phyloP scores from a whole-genome alignment of 2,329 filamentous ascomycete genomes.

The Lecanicillium sp. region DNA sequence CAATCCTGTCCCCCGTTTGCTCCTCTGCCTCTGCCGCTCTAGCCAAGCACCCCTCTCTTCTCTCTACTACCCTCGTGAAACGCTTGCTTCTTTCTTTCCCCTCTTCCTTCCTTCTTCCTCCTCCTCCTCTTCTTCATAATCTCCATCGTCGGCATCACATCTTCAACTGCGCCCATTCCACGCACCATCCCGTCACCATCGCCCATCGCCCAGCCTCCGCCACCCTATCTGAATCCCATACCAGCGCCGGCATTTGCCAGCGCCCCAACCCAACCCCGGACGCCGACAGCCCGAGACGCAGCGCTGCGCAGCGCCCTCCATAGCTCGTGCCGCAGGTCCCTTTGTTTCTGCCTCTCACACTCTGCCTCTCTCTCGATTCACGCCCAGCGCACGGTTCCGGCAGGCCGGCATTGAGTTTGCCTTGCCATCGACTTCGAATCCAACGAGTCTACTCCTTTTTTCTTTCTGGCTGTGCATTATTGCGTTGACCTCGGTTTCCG shows the following conservation, averaged over 20 bases:
- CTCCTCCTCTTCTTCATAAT: not conserved
- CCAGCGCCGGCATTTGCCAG: conserved; percentile 4
- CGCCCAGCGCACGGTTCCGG: no score
- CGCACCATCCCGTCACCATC: not conserved
- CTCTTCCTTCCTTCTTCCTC: not conserved
- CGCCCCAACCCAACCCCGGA: not conserved
- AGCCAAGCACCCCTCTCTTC: not conserved
- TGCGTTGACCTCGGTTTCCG: no score
- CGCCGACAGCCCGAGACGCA: conserved; percentile 10
- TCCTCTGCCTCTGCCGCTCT: not conserved
- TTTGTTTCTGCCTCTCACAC: no score
- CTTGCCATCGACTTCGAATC: no score
- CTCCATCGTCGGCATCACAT: not conserved
- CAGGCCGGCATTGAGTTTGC: no score
- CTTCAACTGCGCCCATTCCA: no score
- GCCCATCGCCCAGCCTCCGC: not conserved
- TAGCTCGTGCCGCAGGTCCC: no score
- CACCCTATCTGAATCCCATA: not conserved
- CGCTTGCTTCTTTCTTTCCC: not conserved
- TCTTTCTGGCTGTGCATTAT: no score
- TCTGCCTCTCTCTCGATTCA: no score
- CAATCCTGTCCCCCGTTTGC: conserved; percentile 1
- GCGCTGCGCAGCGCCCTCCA: no score
- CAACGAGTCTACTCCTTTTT: no score
- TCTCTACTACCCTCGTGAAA: conserved; percentile 7